Base-by-base conservation (phyloP, 2,329 filamentous ascomycete species). In the Fusarium proliferatum region DNA sequence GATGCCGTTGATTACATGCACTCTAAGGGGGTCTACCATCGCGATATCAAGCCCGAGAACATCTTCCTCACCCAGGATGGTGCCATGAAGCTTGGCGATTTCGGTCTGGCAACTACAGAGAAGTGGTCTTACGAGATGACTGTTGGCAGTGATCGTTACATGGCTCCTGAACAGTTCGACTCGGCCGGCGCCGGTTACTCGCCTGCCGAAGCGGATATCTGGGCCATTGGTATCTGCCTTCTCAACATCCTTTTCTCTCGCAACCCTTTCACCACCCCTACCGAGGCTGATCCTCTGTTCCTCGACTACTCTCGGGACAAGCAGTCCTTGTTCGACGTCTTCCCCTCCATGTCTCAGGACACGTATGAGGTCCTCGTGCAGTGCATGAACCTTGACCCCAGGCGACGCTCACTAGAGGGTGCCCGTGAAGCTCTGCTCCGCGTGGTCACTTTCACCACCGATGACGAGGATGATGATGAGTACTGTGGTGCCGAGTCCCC, bases 21-120 rank as follows among this genome's bases (percentile, higher is more conserved):
- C 83, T 88, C 89, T 72, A 95, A 95, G 82, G 95, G 94, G 74
- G 90, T 98, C 80, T 98, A 95, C 82, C 96, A 99, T 81, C 94
- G 96, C 70, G 96, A 99, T 83, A 98, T 99, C 89, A 99, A 99
- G 86, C 96, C 96, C 1, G 96, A 99, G 88, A 99, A 99, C 87
- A 97, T 99, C 83, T 98, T 99, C 82, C 88, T 99, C 73, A 93
- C 92, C 67, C 90, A 95, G 69, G 90, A 92, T 76, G 96, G 96
- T 61, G 89, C 92, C 43, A 93, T 98, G 93, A 99, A 99, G 86
- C 91, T 99, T 41, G 96, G 96, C 79, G 96, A 99, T 83, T 97
- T 98, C 81, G 96, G 96, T 61, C 88, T 99, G 72, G 95, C 95
- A 58, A 98, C 96, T 16, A 93, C 91, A 11, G 94, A 97, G 70